Percentiles rank a stretch among this genome's conserved stretches.
Evolutionary conservation across 768 basidiomycete genomes (phyloP).

Genomic region (Tephrocybe sp.): DNA sequence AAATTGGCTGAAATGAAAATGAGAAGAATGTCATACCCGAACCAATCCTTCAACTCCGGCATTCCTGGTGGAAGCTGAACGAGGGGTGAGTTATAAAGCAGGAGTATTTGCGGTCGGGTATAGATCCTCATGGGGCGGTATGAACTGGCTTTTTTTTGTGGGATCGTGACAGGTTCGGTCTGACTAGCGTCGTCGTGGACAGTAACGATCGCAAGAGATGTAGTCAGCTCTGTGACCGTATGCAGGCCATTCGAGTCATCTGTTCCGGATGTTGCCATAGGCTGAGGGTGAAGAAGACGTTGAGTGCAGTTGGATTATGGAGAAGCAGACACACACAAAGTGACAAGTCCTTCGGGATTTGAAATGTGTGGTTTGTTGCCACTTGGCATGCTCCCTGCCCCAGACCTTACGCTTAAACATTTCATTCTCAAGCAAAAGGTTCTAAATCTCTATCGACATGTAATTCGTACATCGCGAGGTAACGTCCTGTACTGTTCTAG

Average conservation of each 20-base stretch:
- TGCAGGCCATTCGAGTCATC: slow-evolving; percentile 7
- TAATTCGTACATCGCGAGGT: slow-evolving; percentile 74
- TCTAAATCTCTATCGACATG: slow-evolving; percentile 61
- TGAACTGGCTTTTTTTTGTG: slow-evolving; percentile 29
- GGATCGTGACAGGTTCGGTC: slow-evolving; percentile 15
- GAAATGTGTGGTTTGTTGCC: slow-evolving; percentile 27
- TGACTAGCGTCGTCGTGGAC: slow-evolving; percentile 19
- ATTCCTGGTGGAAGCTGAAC: slow-evolving; percentile 71
- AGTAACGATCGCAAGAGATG: slow-evolving; percentile 31
- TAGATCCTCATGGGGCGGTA: slow-evolving; percentile 61
- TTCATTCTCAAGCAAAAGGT: slow-evolving; percentile 69
- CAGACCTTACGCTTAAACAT: slow-evolving; percentile 60
- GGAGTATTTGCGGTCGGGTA: slow-evolving; percentile 66
- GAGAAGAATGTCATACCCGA: slow-evolving; percentile 61
- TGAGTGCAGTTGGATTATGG: slow-evolving; percentile 5
- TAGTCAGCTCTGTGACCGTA: slow-evolving; percentile 26
- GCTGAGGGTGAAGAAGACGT: slow-evolving; percentile 7
- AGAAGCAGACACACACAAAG: slow-evolving; percentile 13
- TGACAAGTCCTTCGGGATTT: slow-evolving; percentile 36
- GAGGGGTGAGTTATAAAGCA: slow-evolving; percentile 72
- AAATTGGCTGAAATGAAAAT: slow-evolving; percentile 17
- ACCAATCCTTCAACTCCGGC: slow-evolving; percentile 86
- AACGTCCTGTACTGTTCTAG: slow-evolving; percentile 6
- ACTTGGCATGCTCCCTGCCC: slow-evolving; percentile 18
- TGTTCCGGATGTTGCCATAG: slow-evolving; percentile 16